Percentiles rank a stretch among this genome's conserved stretches.
phyloP scores from a whole-genome alignment of 1,284 basidiomycete species.

The Mrakiaceae sp. region DNA sequence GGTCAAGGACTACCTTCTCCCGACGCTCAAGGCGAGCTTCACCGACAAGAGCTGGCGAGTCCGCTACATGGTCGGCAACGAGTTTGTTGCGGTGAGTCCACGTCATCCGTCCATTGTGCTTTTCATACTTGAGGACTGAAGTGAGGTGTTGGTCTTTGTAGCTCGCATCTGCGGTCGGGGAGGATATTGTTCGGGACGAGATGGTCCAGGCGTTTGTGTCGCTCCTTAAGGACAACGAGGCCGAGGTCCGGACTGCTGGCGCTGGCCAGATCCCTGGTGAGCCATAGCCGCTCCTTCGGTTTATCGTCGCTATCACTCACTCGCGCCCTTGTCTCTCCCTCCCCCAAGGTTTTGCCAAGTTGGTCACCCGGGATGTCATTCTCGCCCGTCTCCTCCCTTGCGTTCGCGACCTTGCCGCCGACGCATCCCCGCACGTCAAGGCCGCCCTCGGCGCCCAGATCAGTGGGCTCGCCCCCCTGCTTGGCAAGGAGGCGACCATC shows the following conservation, averaged over 20 bases:
- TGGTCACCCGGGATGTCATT: slow-evolving; percentile 89
- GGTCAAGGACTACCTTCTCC: slow-evolving; percentile 80
- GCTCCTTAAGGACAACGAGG: slow-evolving; percentile 95
- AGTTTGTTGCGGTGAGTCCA: slow-evolving; percentile 76
- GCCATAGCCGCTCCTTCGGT: slow-evolving; percentile 19
- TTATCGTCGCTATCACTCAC: too few relatives aligned
- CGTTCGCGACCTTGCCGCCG: slow-evolving; percentile 86
- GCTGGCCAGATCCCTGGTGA: slow-evolving; percentile 91
- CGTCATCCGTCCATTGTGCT: background rate
- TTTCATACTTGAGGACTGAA: background rate
- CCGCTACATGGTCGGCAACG: slow-evolving; percentile 95
- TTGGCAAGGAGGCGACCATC: slow-evolving; percentile 88
- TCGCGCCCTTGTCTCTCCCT: background rate
- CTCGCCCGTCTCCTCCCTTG: slow-evolving; percentile 90
- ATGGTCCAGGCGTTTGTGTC: slow-evolving; percentile 87
- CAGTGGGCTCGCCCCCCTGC: slow-evolving; percentile 88
- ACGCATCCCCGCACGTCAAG: slow-evolving; percentile 92
- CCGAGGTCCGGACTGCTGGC: slow-evolving; percentile 93
- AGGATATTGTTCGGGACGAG: slow-evolving; percentile 87
- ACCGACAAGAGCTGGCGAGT: slow-evolving; percentile 98
- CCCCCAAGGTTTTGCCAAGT: slow-evolving; percentile 77
- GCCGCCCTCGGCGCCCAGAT: slow-evolving; percentile 95
- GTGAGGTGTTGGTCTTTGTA: slow-evolving; percentile 26
- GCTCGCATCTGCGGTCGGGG: slow-evolving; percentile 85
- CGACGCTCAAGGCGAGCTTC: slow-evolving; percentile 68